These are phyloP conservation scores for Dothistroma pini DNA, from an alignment of 2,329 filamentous ascomycete genomes.

Conservation along the genomic window DNA sequence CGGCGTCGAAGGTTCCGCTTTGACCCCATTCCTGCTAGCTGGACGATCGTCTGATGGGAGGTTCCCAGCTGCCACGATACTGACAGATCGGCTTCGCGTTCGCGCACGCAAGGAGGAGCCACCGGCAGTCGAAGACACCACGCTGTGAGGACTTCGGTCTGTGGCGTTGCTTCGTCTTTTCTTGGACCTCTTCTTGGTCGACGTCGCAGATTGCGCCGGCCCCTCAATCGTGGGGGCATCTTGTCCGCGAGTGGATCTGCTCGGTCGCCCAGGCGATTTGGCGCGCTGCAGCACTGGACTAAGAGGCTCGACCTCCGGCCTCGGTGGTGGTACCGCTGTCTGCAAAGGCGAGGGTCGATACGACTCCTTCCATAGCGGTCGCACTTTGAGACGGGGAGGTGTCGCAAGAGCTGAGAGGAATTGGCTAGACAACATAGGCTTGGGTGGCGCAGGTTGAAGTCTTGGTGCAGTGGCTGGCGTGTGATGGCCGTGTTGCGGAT, in stretches of 20 bases:
- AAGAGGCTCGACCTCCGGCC: slow-evolving; percentile 33
- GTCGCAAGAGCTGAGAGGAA: slow-evolving; percentile 30
- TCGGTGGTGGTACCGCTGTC: slow-evolving; percentile 26
- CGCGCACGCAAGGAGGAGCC: slow-evolving; percentile 44
- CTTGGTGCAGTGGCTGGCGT: slow-evolving; percentile 28
- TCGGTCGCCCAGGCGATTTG: slow-evolving; percentile 16
- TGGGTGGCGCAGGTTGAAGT: slow-evolving; percentile 16
- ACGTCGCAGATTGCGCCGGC: slow-evolving; percentile 11
- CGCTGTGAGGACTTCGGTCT: slow-evolving; percentile 36
- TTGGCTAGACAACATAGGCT: slow-evolving; percentile 19
- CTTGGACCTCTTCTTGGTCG: slow-evolving; percentile 12
- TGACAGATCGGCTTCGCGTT: slow-evolving; percentile 48
- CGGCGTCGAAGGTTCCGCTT: slow-evolving; percentile 47
- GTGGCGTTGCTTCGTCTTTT: slow-evolving; percentile 18
- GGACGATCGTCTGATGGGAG: slow-evolving; percentile 40
- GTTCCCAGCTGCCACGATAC: slow-evolving; percentile 44
- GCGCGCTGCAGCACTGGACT: slow-evolving; percentile 33
- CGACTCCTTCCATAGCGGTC: slow-evolving; percentile 32
- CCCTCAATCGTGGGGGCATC: slow-evolving; percentile 17
- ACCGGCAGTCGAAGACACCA: slow-evolving; percentile 46
- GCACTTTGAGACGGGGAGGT: slow-evolving; percentile 20
- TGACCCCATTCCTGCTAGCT: slow-evolving; percentile 40
- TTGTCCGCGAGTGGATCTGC: slow-evolving; percentile 11
- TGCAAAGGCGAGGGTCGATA: neutral
- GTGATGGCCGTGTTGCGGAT: slow-evolving; percentile 16